Conservation (phyloP, 164 flowering plant species). For the Annona cherimola region DNA sequence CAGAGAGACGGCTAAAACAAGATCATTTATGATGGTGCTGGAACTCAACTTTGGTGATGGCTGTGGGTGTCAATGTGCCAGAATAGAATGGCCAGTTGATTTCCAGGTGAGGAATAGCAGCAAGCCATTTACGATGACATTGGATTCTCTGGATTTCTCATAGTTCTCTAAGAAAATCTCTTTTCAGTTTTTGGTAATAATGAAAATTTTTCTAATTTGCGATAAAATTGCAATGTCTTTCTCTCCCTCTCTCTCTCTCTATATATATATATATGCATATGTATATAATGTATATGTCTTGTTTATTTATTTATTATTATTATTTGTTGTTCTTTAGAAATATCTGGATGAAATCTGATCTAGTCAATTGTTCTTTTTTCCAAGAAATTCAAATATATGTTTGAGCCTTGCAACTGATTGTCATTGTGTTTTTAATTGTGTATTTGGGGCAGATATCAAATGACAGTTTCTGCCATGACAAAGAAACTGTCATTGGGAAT, state of each 20-base stretch:
- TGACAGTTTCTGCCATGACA: slow-evolving; percentile 34
- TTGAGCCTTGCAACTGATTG: not conserved
- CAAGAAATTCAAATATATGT: not conserved
- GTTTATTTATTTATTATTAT: no score
- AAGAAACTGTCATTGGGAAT: slow-evolving; percentile 34
- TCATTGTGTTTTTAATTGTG: not conserved
- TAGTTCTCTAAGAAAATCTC: no score
- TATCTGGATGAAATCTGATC: not conserved
- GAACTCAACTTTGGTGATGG: slow-evolving; percentile 72
- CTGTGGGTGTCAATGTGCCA: slow-evolving; percentile 50
- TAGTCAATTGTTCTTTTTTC: not conserved
- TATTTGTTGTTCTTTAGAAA: no score
- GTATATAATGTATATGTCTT: no score
- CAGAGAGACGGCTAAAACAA: slow-evolving; percentile 60
- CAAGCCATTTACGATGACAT: no score
- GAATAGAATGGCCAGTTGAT: slow-evolving; percentile 58
- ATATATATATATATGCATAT: no score
- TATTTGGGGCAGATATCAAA: slow-evolving; percentile 36
- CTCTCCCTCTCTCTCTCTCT: no score
- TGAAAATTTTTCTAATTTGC: no score
- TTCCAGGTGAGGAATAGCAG: slow-evolving; percentile 50
- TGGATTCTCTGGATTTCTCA: no score
- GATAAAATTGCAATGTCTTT: no score
- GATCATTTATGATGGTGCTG: slow-evolving; percentile 55
- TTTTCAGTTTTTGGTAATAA: no score